Base-by-base conservation (phyloP, 1,284 basidiomycete genomes). In the Pseudozyma tsukubaensis region DNA sequence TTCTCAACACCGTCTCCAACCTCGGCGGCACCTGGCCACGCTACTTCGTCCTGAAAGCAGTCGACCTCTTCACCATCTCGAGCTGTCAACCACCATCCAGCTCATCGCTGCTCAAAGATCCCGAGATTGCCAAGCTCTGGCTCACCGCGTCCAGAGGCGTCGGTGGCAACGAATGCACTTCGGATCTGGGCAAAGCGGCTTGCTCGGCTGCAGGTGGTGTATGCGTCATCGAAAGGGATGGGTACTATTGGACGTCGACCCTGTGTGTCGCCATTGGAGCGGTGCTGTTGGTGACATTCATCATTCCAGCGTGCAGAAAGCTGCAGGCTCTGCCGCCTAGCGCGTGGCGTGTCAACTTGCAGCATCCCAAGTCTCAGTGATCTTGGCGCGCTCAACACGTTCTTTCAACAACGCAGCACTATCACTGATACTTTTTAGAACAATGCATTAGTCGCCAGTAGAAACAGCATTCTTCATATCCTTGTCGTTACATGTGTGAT, bases 11-110 rank as follows among this genome's bases (percentile, higher is more conserved):
- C 7, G 94, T 98, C 75, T 92, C 92, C 21, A 99, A 99, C 84
- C 89, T 99, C 66, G 97, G 97, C 55, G 97, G 97, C 9, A 99
- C 97, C 1, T 98, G 95, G 95, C 97, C 97, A 2, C 91, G 92
- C 72, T 95, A 89, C 86, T 95, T 96, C 84, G 91, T 97, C 18
- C 87, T 97, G 39, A 94, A 96, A 88, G 75, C 80, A 1, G 83
- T 84, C 49, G 83, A 84, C 40, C 63, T 69, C 3, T 79, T 83
- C 35, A 83, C 80, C 19, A 62, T 77, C 21, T 79, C 77, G 18
- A 62, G 62, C 50, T 84, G 83, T 36, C 49, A 61, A 21, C 65
- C 71, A 6, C 76, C 78, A 3, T 50, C 71, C 1, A 68, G 58
- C 40, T 45, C 56, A 24, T 39, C 43, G 19, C 48, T 66, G 52